A percentile compares a stretch with the other conserved stretches of the same genome.
Conservation (phyloP, 2,329 filamentous ascomycete genomes). For the Domatiomyces catenatus region DNA sequence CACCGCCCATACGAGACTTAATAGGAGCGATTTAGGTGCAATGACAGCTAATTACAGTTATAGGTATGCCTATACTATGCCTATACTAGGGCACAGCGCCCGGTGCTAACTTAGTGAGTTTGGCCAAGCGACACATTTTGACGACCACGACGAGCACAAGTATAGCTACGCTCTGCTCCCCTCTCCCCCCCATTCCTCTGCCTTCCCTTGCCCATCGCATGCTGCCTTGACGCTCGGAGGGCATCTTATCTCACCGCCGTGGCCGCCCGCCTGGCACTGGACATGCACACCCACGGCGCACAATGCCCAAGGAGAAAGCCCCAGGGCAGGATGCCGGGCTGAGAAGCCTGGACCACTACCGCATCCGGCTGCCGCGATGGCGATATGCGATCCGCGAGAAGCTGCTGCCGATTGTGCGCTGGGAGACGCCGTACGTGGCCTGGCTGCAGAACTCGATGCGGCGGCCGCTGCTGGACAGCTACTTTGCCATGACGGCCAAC, state of each 20-base stretch:
- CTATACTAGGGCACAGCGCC: too few relatives aligned
- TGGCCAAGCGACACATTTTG: too few relatives aligned
- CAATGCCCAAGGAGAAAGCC: conserved; percentile 26
- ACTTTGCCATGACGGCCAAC: conserved; percentile 94
- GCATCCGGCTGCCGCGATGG: conserved; percentile 70
- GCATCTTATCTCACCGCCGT: background rate
- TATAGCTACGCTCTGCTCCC: background rate
- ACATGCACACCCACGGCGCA: conserved; percentile 1
- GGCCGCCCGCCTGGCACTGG: background rate
- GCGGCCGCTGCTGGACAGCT: conserved; percentile 75
- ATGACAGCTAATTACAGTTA: too few relatives aligned
- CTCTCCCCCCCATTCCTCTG: background rate
- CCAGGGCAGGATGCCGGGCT: conserved; percentile 48
- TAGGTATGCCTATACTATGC: too few relatives aligned
- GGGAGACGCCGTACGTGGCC: conserved; percentile 90
- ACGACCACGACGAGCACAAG: too few relatives aligned
- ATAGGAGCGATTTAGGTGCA: too few relatives aligned
- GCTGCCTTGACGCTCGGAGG: background rate
- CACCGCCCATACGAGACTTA: too few relatives aligned
- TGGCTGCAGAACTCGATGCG: conserved; percentile 67
- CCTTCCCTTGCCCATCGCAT: background rate
- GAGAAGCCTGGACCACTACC: conserved; percentile 68
- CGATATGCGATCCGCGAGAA: conserved; percentile 69
- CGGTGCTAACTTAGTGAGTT: too few relatives aligned
- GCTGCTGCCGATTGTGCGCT: conserved; percentile 73